phyloP scores from a whole-genome alignment of 805 yeast species.

The Zygosaccharomyces siamensis region DNA sequence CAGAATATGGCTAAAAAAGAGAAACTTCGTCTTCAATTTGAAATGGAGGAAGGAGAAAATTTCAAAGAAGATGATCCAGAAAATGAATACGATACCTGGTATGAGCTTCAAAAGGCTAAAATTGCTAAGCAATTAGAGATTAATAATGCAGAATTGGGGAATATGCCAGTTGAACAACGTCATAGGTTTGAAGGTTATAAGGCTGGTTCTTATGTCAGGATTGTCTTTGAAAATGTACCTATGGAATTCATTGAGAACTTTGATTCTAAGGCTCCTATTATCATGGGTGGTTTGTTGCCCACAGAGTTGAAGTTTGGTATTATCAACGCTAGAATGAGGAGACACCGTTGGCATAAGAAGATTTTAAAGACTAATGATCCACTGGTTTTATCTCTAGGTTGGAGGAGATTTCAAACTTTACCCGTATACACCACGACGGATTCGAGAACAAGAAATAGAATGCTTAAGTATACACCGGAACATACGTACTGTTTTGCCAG shows the following conservation, averaged over 20 bases:
- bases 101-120: slow-evolving; percentile 92
- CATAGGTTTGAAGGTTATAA: slow-evolving; percentile 82
- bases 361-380: slow-evolving; percentile 95
- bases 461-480: slow-evolving; percentile 97
- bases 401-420: slow-evolving; percentile 97
- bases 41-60: slow-evolving; percentile 57
- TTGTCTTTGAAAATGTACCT: slow-evolving; percentile 78
- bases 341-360: slow-evolving; percentile 98
- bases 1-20: slow-evolving; percentile 87
- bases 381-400: slow-evolving; percentile 84
- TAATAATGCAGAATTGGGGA: slow-evolving; percentile 72
- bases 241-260: slow-evolving; percentile 87
- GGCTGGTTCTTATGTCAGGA: slow-evolving; percentile 90
- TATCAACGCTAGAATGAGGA: slow-evolving; percentile 87
- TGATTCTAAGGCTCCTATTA: slow-evolving; percentile 77
- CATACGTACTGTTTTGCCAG: slow-evolving; percentile 95
- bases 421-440: slow-evolving; percentile 96
- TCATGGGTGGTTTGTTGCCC: slow-evolving; percentile 84
- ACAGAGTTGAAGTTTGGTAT: slow-evolving; percentile 93
- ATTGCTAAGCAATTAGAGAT: slow-evolving; percentile 95
- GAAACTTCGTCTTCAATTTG: slow-evolving; percentile 81
- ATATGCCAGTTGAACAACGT: slow-evolving; percentile 72
- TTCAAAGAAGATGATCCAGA: slow-evolving; percentile 79
- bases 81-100: slow-evolving; percentile 92
- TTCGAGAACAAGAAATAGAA: slow-evolving; percentile 94